Base-by-base conservation (phyloP, 768 basidiomycete species). In the Crassisporium funariophilum region DNA sequence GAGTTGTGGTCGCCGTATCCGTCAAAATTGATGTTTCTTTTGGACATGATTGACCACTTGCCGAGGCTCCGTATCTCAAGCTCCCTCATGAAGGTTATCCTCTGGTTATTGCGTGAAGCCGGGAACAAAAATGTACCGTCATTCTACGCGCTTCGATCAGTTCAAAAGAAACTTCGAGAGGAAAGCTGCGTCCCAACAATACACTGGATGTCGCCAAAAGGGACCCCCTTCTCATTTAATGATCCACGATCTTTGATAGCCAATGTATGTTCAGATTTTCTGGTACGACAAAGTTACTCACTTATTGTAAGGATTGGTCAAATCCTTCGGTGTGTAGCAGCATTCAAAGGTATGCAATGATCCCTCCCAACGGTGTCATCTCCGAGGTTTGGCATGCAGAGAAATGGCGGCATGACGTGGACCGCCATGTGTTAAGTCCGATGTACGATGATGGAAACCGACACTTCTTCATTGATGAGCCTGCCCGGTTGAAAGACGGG, bases 211-310 rank as follows among this genome's bases (percentile, higher is more conserved):
- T 63, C 61, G 15, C 51, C 57, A 3, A 56, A 59, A 35, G 65
- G 64, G 10, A 66, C 68, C 49, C 21, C 40, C 0, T 70, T 56
- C 41, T 70, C 54, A 4, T 53, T 68, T 46, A 70, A 69, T 48
- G 62, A 65, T 50, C 52, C 57, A 6, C 31, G 50, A 10, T 35
- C 50, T 16, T 24, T 64, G 9, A 50, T 69, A 16, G 58, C 62
- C 33, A 64, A 61, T 46, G 62, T 67, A 35, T 49, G 53, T 25
- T 13, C 27, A 7, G 13, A 29, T 7, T 13, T 13, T n/a, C 7
- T 29, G 27, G 27, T 13, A 29, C 27, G 13, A 13, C 13, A 29
- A 29, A 29, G 27, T 7, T 7, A 29, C 13, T 29, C 13, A 29
- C 27, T 29, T 29, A 7, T 29, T 29, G 27, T 29, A 29, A 13